These are phyloP conservation scores for Gastrolobium bilobum DNA, from an alignment of 306 rosid genomes.

Conservation along the genomic window DNA sequence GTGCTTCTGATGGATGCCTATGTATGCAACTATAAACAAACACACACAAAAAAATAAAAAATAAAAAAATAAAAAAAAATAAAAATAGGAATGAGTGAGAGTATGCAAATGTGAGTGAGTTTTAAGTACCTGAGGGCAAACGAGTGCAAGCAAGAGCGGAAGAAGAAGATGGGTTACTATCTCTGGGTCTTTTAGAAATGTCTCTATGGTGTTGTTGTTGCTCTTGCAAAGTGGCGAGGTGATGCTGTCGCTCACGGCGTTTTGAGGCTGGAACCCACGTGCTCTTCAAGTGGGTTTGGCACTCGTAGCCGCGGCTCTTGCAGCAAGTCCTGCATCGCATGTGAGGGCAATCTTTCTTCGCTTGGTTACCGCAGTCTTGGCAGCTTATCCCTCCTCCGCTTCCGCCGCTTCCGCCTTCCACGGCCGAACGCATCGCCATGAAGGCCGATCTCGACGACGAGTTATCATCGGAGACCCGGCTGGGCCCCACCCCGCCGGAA, in stretches of 20 bases:
- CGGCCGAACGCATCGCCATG: slow-evolving; percentile 56
- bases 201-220: slow-evolving; percentile 45
- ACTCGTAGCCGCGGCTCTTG: slow-evolving; percentile 89
- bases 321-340: slow-evolving; percentile 93
- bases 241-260: slow-evolving; percentile 80
- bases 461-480: slow-evolving; percentile 66
- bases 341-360: slow-evolving; percentile 91
- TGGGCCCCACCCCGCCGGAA: slow-evolving; percentile 70
- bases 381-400: slow-evolving; percentile 69
- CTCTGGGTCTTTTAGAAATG: slow-evolving; percentile 65
- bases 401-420: slow-evolving; percentile 28
- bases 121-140: slow-evolving; percentile 61
- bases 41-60: neutral
- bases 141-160: slow-evolving; percentile 67
- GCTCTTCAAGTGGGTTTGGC: slow-evolving; percentile 86
- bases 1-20: slow-evolving; percentile 16
- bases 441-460: slow-evolving; percentile 72
- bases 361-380: slow-evolving; percentile 98
- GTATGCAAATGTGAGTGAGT: no score
- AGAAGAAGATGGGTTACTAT: slow-evolving; percentile 54
- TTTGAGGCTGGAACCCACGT: slow-evolving; percentile 95
- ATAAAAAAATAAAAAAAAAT: slow-evolving; percentile 12
- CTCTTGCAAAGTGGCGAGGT: slow-evolving; percentile 45
- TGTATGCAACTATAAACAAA: neutral
- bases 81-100: slow-evolving; percentile 3